phyloP scores from a whole-genome alignment of 2,329 filamentous ascomycete genomes.

The Trichoderma pleuroti region DNA sequence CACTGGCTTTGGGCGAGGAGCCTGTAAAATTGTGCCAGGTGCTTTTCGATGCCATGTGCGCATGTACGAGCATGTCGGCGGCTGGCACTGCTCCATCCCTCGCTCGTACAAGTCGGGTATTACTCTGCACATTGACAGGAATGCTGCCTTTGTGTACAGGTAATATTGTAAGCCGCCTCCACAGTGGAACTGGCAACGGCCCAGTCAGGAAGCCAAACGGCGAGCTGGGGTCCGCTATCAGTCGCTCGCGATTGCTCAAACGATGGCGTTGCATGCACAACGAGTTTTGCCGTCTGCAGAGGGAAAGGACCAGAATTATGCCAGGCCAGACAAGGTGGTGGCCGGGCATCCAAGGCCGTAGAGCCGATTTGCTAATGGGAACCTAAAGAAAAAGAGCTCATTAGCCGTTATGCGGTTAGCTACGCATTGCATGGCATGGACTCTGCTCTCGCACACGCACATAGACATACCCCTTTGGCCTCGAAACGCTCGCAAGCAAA shows the following conservation, averaged over 20 bases:
- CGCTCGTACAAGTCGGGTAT: conserved; percentile 12
- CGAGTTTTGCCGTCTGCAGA: conserved; percentile 16
- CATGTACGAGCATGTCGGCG: conserved; percentile 12
- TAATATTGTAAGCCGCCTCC: conserved; percentile 16
- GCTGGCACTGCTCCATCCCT: conserved; percentile 13
- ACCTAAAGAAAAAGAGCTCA: neutral
- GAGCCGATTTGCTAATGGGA: conserved; percentile 1
- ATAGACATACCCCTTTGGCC: neutral
- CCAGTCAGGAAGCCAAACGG: neutral
- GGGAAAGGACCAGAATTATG: conserved; percentile 8
- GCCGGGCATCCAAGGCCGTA: neutral
- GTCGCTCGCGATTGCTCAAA: conserved; percentile 9
- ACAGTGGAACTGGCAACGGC: conserved; percentile 7
- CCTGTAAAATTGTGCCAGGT: conserved; percentile 17
- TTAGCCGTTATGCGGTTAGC: conserved; percentile 14
- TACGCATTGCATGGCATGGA: conserved; percentile 9
- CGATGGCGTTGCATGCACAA: conserved; percentile 12
- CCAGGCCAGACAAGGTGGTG: conserved; percentile 9
- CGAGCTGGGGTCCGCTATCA: conserved; percentile 9
- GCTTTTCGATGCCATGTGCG: conserved; percentile 1
- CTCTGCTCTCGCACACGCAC: neutral
- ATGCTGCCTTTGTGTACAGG: conserved; percentile 8
- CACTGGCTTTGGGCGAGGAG: conserved; percentile 13
- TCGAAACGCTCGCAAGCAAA: neutral
- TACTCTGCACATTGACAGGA: conserved; percentile 1